Evolutionary conservation across 2,329 filamentous ascomycete species (phyloP).

Genomic region (Exophiala calicioides): DNA sequence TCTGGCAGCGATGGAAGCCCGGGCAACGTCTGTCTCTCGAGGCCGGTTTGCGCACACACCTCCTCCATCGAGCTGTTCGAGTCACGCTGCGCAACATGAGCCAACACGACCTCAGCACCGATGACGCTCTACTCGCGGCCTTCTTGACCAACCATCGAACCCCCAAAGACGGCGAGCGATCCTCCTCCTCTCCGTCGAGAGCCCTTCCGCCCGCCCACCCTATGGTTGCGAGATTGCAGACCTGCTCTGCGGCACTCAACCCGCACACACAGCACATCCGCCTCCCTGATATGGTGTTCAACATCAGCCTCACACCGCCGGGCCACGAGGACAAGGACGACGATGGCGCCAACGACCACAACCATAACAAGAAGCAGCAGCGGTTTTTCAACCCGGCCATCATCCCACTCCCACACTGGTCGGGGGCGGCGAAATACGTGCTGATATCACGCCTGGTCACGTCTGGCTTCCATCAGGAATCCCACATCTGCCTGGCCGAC

Average conservation of each 20-base stretch:
- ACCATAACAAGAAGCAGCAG: conserved; percentile 12
- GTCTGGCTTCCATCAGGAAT: conserved; percentile 39
- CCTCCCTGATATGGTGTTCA: conserved; percentile 36
- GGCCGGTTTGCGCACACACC: too few relatives aligned
- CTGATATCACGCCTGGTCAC: conserved; percentile 41
- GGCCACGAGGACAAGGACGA: conserved; percentile 18
- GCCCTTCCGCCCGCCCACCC: conserved; percentile 21
- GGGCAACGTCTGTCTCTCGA: too few relatives aligned
- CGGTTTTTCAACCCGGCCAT: conserved; percentile 43
- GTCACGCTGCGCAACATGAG: too few relatives aligned
- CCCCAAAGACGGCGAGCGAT: too few relatives aligned
- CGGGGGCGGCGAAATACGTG: conserved; percentile 38
- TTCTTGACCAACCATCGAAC: too few relatives aligned
- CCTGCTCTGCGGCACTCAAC: conserved; percentile 33
- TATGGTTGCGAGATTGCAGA: conserved; percentile 23
- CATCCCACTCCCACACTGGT: conserved; percentile 42
- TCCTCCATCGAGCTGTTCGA: too few relatives aligned
- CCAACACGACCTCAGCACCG: too few relatives aligned
- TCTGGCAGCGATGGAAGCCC: too few relatives aligned
- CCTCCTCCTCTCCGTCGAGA: too few relatives aligned
- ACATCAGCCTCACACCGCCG: conserved; percentile 39
- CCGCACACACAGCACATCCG: conserved; percentile 39
- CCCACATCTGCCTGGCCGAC: conserved; percentile 43
- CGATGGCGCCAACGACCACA: neutral
- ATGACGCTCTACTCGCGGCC: too few relatives aligned